Conservation (phyloP, 2,329 filamentous ascomycete genomes). For the Sporothrix schenckii region DNA sequence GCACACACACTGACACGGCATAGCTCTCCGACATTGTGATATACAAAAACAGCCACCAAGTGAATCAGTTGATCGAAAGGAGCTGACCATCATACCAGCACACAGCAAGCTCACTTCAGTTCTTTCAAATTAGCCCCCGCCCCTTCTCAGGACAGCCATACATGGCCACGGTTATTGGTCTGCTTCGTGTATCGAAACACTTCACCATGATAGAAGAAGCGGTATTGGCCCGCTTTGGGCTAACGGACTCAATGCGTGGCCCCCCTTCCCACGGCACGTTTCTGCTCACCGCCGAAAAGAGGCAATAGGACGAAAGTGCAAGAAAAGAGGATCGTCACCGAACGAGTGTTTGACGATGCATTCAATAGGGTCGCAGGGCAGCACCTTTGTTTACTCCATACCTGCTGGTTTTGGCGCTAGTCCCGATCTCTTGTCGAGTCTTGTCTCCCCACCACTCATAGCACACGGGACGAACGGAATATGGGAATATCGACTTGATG, state of each 20-base stretch:
- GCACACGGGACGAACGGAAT: constrained; percentile 24
- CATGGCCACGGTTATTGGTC: not conserved
- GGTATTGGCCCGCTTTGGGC: not conserved
- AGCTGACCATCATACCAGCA: not conserved
- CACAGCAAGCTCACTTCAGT: too few species aligned
- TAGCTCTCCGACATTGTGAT: constrained; percentile 8
- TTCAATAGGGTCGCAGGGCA: constrained; percentile 18
- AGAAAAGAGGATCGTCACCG: constrained; percentile 16
- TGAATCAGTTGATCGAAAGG: not conserved
- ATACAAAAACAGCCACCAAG: not conserved
- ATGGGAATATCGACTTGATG: not conserved
- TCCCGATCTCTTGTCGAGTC: constrained; percentile 13
- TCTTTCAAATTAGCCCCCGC: not conserved
- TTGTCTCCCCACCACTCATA: not conserved
- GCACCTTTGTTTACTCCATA: constrained; percentile 16
- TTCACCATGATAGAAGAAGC: not conserved
- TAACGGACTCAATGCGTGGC: not conserved
- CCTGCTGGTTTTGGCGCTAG: constrained; percentile 3
- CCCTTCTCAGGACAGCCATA: not conserved
- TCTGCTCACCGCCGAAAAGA: constrained; percentile 2
- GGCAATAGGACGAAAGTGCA: not conserved
- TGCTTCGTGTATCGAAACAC: not conserved
- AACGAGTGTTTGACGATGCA: constrained; percentile 27
- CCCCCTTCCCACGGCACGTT: not conserved
- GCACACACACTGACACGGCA: not conserved